These are phyloP conservation scores for Hymenoscyphus repandus DNA, from an alignment of 2,329 filamentous ascomycete species.

Conservation along the genomic window DNA sequence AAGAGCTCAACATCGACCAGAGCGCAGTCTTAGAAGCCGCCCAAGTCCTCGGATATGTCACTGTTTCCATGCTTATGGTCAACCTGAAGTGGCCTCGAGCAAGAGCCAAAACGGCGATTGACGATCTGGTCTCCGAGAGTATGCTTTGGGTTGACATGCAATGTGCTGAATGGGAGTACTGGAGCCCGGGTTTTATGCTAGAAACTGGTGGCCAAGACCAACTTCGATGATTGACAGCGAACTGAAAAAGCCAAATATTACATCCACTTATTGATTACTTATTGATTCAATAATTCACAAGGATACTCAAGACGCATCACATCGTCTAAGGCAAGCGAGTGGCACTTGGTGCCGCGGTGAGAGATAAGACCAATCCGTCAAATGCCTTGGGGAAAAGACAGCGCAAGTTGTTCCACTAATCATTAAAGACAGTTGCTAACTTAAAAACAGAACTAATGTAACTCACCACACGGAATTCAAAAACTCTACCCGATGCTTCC, in stretches of 20 bases:
- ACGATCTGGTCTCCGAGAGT: constrained; percentile 82
- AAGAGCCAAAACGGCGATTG: constrained; percentile 80
- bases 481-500: too few species aligned
- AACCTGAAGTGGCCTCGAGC: constrained; percentile 85
- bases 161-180: constrained; percentile 82
- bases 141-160: constrained; percentile 94
- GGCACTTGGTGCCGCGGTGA: too few species aligned
- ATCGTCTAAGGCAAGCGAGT: background rate
- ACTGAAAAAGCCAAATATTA: background rate
- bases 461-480: too few species aligned
- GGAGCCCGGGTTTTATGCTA: constrained; percentile 72
- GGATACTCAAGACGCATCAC: background rate
- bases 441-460: too few species aligned
- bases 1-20: constrained; percentile 93
- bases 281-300: background rate
- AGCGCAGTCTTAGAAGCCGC: constrained; percentile 86
- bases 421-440: too few species aligned
- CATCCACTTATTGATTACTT: background rate
- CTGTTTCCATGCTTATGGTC: constrained; percentile 77
- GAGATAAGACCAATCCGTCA: too few species aligned
- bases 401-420: too few species aligned
- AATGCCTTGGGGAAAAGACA: too few species aligned
- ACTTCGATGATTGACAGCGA: too few species aligned
- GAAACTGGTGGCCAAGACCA: constrained; percentile 20
- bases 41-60: constrained; percentile 85